Base-by-base conservation (phyloP, 345 rosid genomes). In the Draba incana region DNA sequence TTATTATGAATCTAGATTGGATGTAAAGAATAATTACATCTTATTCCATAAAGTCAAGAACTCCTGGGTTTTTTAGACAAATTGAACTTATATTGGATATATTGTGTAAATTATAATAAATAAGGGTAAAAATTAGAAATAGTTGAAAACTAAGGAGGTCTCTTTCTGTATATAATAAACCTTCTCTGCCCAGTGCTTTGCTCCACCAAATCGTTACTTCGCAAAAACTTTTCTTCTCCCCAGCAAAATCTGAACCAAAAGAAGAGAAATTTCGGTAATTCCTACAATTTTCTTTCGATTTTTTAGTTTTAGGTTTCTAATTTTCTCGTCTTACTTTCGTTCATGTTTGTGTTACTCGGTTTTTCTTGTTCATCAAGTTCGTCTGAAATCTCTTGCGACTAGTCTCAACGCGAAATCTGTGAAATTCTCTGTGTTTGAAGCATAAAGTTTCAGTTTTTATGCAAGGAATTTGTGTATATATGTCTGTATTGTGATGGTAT, bases 91-190 rank as follows among this genome's bases (percentile, higher is more conserved):
- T 14, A 48, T 0, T 2, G 42, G 5, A 24, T 3, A 8, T 2
- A 1, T 38, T 14, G 3, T 41, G 66, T 60, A 42, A 41, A 23
- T 20, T 28, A 35, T 1, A 28, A 27, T 1, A 49, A 46, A 49
- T 15, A 59, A 41, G 56, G 74, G 66, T 15, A 4, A n/a, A 1
- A 68, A 37, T 7, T 49, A 4, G 51, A 50, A 69, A 69, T 49
- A 59, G 2, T 16, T 15, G 10, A 57, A 69, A 59, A 49, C 14
- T 27, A 49, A 57, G 14, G 10, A 27, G 49, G 70, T 41, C 20
- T 39, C 27, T 9, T 4, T 4, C 25, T 20, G 4, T 2, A 8
- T 10, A 15, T 33, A 33, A 8, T 8, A 24, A 24, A 38, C 37
- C 33, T 41, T 5, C 13, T 39, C 25, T 12, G 49, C 49, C 66